Evolutionary conservation across 192 early-diverging fungal genomes (phyloP), one percentile per base, ranked within the genome.

Genomic region (Entrophospora sp.): DNA sequence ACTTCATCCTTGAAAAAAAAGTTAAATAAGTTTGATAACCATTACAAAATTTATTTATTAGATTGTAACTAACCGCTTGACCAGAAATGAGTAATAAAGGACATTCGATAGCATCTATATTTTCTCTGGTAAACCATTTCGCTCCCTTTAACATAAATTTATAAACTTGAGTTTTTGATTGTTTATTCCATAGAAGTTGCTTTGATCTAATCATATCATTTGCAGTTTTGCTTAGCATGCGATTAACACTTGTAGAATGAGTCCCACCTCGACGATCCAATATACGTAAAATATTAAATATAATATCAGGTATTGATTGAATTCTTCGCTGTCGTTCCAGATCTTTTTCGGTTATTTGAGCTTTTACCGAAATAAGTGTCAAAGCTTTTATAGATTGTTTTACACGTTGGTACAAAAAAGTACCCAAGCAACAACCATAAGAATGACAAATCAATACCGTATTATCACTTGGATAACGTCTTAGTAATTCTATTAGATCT

Each of bases 401-500:
- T 5, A 79, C 14, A 5, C 35, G 51, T 31, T 48, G 40, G 27
- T 73, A 76, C 27, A 84, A 73, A 42, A 70, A 69, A 1, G 76
- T 71, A 13, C 78, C 82, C 46, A 84, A 58, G 0, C 71, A 68
- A 32, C 82, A 84, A 0, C 82, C 82, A 63, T 80, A 84, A 0
- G 82, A 84, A 40, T 84, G 82, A 0, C 76, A 76, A 45, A 84
- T 75, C 18, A 84, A 69, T 30, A 84, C 76, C 0, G 73, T 81
- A 3, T 69, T 66, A 5, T 77, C 66, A 51, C 74, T 75, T 37
- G 71, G 72, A 64, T 81, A 84, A 24, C 76, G 55, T 35, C 73
- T 68, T 4, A 81, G 51, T 16, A 84, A 51, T 5, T 67, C 57
- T 9, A 69, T 45, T 3, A 84, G 60, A 59, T 81, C 78, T 6